These are phyloP conservation scores for Grosmannia clavigera DNA, from an alignment of 2,329 filamentous ascomycete species.

Conservation along the genomic window DNA sequence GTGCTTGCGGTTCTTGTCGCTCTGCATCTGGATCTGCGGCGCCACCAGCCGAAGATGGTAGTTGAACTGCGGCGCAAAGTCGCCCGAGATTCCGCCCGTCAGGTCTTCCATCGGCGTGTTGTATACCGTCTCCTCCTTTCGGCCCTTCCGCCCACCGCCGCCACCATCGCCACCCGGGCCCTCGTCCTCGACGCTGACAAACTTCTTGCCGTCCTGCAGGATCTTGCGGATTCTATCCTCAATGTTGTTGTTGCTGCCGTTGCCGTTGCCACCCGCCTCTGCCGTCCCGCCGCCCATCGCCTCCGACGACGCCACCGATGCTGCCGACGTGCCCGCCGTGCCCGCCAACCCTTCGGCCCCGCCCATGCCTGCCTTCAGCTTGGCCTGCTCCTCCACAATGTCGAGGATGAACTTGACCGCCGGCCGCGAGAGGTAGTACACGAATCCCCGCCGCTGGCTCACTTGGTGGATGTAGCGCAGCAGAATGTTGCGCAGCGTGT, in stretches of 20 bases:
- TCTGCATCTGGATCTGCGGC: conserved; percentile 94
- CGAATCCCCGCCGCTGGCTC: conserved; percentile 85
- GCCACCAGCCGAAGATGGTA: conserved; percentile 93
- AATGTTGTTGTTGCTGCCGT: conserved; percentile 41
- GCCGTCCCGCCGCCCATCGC: background rate
- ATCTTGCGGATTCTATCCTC: conserved; percentile 80
- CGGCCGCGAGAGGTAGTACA: conserved; percentile 92
- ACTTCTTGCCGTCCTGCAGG: conserved; percentile 70
- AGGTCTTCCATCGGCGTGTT: conserved; percentile 46
- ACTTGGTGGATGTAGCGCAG: conserved; percentile 96
- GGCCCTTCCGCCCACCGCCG: background rate
- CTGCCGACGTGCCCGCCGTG: background rate
- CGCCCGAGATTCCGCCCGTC: conserved; percentile 66
- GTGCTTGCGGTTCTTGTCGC: conserved; percentile 93
- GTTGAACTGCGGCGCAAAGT: conserved; percentile 83
- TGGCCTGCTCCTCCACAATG: conserved; percentile 88
- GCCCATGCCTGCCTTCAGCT: conserved; percentile 37
- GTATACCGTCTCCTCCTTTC: conserved; percentile 12
- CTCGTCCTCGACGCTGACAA: conserved; percentile 55
- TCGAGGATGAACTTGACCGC: conserved; percentile 97
- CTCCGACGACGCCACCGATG: background rate
- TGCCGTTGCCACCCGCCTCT: background rate
- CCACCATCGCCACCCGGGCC: background rate
- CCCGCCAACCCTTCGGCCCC: background rate
- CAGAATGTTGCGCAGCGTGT: conserved; percentile 87